Evolutionary conservation across 495 filamentous ascomycete genomes (phyloP), one percentile per base, ranked within the genome.

Genomic region (Parathielavia appendiculata): DNA sequence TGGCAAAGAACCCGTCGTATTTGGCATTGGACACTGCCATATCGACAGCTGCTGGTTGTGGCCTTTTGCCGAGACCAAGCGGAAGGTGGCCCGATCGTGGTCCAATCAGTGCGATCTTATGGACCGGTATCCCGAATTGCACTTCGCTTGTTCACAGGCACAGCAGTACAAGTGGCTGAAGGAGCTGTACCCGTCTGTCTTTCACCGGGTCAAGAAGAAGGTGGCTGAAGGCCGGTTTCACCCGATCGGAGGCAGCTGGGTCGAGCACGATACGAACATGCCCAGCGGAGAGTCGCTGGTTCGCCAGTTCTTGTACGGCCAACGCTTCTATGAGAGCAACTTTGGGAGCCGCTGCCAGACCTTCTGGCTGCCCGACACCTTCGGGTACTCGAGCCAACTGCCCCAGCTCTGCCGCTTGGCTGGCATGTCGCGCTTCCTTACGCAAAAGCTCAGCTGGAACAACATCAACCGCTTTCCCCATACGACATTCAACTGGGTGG

Each of bases 391-490:
- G 6, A 86, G 86, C 55, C 93, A 98, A 72, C 81, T 98, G 19
- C 93, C 93, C 36, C 93, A 98, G 69, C 74, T 98, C 34, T 96
- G 89, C 63, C 87, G 91, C 11, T 75, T 96, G 35, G 86, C 93
- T 19, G 93, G 92, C 40, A 98, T 98, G 93, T 87, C 78, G 54
- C 83, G 93, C 34, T 98, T 98, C 76, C 89, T 98, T 62, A 98
- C 93, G 1, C 93, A 98, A 73, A 98, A 98, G 73, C 81, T 98
- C 51, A 82, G 81, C 63, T 82, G 80, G 81, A 98, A 98, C 72
- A 97, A 97, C 71, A 97, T 98, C 78, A 97, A 98, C 76, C 95
- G 88, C 58, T 98, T 98, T 74, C 93, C 93, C 1, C 93, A 97
- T 63, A 97, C 92, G 1, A 97, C 93, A 1, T 98, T 98, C 78